phyloP scores from a whole-genome alignment of 306 rosid genomes.

The Phaseolus lunatus region DNA sequence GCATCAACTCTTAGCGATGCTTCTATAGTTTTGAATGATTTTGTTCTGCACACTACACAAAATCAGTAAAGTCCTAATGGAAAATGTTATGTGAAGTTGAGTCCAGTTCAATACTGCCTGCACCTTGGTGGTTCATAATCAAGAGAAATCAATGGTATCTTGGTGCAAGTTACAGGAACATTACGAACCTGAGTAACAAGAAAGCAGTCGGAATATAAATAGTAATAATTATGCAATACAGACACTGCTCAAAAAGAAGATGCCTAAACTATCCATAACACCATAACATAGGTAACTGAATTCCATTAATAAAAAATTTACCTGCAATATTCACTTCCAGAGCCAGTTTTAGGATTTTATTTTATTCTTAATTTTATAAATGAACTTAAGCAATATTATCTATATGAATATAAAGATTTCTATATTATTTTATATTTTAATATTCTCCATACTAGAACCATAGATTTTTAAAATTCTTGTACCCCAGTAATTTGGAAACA shows the following conservation, averaged over 20 bases:
- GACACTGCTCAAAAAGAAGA: not conserved
- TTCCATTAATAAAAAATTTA: not conserved
- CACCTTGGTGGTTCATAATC: slow-evolving; percentile 96
- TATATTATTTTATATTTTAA: not conserved
- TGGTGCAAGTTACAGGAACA: slow-evolving; percentile 77
- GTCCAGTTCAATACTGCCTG: slow-evolving; percentile 11
- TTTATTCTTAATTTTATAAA: slow-evolving; percentile 12
- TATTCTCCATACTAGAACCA: not conserved
- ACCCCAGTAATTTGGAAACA: not conserved
- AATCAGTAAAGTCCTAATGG: not conserved
- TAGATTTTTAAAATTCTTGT: not conserved
- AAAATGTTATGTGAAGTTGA: slow-evolving; percentile 35
- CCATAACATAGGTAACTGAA: not conserved
- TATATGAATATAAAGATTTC: not conserved
- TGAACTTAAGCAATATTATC: not conserved
- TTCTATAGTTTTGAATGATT: slow-evolving; percentile 78
- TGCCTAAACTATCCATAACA: not conserved
- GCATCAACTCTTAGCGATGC: slow-evolving; percentile 90
- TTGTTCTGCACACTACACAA: slow-evolving; percentile 65
- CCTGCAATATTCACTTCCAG: not conserved
- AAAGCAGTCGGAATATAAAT: slow-evolving; percentile 32
- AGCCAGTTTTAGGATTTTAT: not conserved
- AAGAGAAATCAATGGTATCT: slow-evolving; percentile 84
- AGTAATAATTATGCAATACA: not conserved
- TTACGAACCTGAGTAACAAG: slow-evolving; percentile 78